phyloP scores from a whole-genome alignment of 2,329 filamentous ascomycete species.

The Calonectria honghensis region DNA sequence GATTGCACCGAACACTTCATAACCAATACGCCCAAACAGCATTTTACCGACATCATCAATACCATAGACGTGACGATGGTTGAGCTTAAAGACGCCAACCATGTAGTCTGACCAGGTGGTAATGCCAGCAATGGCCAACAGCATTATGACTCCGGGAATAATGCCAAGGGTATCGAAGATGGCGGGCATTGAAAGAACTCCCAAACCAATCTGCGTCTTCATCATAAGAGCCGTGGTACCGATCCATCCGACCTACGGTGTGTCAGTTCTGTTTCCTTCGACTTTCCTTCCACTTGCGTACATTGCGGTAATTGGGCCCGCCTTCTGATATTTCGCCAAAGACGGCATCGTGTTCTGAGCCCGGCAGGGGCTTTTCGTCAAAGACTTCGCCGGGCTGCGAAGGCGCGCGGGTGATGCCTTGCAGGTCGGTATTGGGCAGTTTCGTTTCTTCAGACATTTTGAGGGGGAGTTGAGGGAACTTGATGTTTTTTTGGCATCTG shows the following conservation, averaged over 20 bases:
- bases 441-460: background rate
- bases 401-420: background rate
- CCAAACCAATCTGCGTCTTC: constrained; percentile 65
- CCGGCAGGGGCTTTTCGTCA: background rate
- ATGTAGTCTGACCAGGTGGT: constrained; percentile 69
- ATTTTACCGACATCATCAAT: constrained; percentile 70
- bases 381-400: background rate
- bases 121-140: constrained; percentile 62
- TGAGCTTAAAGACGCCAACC: constrained; percentile 68
- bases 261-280: background rate
- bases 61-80: constrained; percentile 69
- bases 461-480: background rate
- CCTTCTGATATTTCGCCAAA: background rate
- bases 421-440: background rate
- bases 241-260: constrained; percentile 57
- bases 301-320: constrained; percentile 19
- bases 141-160: constrained; percentile 66
- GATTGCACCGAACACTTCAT: constrained; percentile 60
- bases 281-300: constrained; percentile 5
- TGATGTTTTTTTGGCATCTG: background rate
- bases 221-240: constrained; percentile 65
- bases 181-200: constrained; percentile 68
- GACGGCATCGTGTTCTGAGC: background rate
- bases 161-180: constrained; percentile 66
- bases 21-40: constrained; percentile 66